phyloP scores from a whole-genome alignment of 2,329 filamentous ascomycete genomes.

The Dothistroma septosporum region DNA sequence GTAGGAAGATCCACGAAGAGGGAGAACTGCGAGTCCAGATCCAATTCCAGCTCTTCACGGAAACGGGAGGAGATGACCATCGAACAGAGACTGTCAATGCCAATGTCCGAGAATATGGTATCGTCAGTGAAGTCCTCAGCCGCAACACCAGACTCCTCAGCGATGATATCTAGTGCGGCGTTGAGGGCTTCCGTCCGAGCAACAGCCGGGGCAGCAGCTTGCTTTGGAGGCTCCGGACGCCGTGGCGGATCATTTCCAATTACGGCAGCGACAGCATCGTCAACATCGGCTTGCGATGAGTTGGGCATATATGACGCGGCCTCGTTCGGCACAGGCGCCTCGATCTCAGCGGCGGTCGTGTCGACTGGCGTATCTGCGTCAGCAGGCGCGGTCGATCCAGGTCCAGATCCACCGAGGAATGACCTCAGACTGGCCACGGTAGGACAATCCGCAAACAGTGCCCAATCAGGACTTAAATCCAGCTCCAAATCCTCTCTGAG shows the following conservation, averaged over 20 bases:
- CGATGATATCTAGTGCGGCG: constrained; percentile 20
- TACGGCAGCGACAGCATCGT: background rate
- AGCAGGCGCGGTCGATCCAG: background rate
- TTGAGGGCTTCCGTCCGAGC: background rate
- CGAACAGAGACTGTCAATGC: constrained; percentile 32
- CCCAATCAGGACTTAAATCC: constrained; percentile 8
- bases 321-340: background rate
- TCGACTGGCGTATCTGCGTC: background rate
- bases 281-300: background rate
- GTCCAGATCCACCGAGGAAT: background rate
- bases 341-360: background rate
- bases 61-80: constrained; percentile 27
- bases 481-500: constrained; percentile 27
- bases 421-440: background rate
- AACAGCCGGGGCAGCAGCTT: background rate
- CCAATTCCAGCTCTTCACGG: constrained; percentile 27
- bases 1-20: constrained; percentile 6
- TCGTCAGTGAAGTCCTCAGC: constrained; percentile 27
- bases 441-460: constrained; percentile 3
- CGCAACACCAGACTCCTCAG: constrained; percentile 30
- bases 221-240: background rate
- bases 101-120: constrained; percentile 26
- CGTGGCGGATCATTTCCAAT: background rate
- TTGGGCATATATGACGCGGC: background rate
- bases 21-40: constrained; percentile 13